phyloP scores from a whole-genome alignment of 179 eudicot genomes.

The Carnegiea gigantea region DNA sequence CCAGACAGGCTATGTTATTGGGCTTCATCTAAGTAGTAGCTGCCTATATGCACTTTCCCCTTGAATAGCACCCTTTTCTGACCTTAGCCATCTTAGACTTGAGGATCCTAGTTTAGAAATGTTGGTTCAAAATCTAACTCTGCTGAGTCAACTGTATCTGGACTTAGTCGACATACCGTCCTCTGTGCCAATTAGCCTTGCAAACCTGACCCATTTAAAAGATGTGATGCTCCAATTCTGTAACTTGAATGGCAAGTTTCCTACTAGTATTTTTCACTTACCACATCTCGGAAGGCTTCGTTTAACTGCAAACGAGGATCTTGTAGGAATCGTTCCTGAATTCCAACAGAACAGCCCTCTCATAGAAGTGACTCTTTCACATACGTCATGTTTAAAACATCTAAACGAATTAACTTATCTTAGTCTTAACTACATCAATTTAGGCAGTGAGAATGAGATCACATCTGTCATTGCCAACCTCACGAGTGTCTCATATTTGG shows the following conservation, averaged over 20 bases:
- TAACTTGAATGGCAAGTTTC: constrained; percentile 33
- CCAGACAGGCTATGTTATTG: too few relatives aligned
- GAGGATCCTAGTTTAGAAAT: constrained; percentile 25
- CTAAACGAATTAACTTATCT: constrained; percentile 13
- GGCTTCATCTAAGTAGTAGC: too few relatives aligned
- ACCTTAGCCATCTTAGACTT: neutral
- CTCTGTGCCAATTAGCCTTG: too few relatives aligned
- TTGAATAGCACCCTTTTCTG: too few relatives aligned
- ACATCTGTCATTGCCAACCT: constrained; percentile 28
- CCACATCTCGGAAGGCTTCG: constrained; percentile 21
- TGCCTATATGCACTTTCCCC: too few relatives aligned
- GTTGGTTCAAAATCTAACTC: constrained; percentile 33
- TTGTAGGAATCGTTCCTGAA: constrained; percentile 32
- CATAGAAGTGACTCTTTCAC: constrained; percentile 11
- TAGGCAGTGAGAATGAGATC: constrained; percentile 12
- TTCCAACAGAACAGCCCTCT: constrained; percentile 13
- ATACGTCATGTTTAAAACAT: constrained; percentile 15
- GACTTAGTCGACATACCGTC: constrained; percentile 22
- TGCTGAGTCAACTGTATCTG: constrained; percentile 35
- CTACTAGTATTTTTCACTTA: constrained; percentile 25
- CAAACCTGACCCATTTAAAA: too few relatives aligned
- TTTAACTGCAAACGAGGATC: constrained; percentile 10
- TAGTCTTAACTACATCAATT: neutral
- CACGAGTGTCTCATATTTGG: constrained; percentile 11
- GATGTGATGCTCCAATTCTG: constrained; percentile 15